Conservation (phyloP, 129 eudicot species). For the Chrysanthemum lavandulifolium region DNA sequence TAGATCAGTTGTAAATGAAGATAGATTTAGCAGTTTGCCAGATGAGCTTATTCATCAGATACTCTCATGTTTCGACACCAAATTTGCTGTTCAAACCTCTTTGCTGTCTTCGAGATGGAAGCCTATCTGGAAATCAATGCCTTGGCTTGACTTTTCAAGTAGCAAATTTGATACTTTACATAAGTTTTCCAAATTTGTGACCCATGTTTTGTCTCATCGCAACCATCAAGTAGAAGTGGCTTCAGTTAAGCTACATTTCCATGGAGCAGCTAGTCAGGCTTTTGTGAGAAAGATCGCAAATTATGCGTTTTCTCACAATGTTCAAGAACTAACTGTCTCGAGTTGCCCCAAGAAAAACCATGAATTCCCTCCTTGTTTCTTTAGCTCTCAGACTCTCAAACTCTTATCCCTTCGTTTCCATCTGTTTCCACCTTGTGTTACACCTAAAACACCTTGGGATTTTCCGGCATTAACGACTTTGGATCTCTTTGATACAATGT, state of each 20-base stretch:
- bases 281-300: conserved; percentile 9
- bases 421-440: neutral
- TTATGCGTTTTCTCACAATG: conserved; percentile 24
- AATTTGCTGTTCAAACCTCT: conserved; percentile 22
- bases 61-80: conserved; percentile 21
- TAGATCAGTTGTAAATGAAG: neutral
- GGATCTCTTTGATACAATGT: neutral
- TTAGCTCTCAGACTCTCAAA: conserved; percentile 20
- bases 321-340: conserved; percentile 7
- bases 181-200: conserved; percentile 19
- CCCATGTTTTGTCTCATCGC: conserved; percentile 9
- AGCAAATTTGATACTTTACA: neutral
- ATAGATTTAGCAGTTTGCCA: conserved; percentile 31
- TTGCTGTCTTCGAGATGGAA: conserved; percentile 27
- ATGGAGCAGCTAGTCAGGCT: conserved; percentile 5
- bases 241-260: conserved; percentile 3
- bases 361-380: conserved; percentile 1
- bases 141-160: conserved; percentile 14
- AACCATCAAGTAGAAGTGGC: conserved; percentile 10
- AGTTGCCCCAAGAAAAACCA: neutral
- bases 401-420: neutral
- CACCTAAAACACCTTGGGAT: conserved; percentile 26
- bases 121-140: conserved; percentile 25
- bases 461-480: conserved; percentile 24
- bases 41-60: conserved; percentile 30